Percentiles rank a stretch among this genome's conserved stretches.
These are phyloP conservation scores for Boehmeria nivea DNA, from an alignment of 306 rosid species.

Conservation along the genomic window DNA sequence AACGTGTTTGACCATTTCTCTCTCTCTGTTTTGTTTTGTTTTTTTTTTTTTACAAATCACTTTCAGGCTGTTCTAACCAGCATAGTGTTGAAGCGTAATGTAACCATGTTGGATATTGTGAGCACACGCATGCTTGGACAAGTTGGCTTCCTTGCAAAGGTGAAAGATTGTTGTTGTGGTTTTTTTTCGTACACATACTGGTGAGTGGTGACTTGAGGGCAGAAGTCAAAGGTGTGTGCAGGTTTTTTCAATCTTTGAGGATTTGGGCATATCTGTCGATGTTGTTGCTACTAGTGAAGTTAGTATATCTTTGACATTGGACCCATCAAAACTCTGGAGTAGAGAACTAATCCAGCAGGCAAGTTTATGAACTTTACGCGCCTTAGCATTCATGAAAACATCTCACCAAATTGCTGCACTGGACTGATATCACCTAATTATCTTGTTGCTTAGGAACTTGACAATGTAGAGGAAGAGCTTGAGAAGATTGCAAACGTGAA, in stretches of 20 bases:
- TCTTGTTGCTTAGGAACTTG: slow-evolving; percentile 69
- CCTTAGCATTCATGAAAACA: not conserved
- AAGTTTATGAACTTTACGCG: slow-evolving; percentile 24
- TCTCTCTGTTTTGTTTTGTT: slow-evolving; percentile 9
- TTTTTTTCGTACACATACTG: not conserved
- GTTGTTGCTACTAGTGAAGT: slow-evolving; percentile 86
- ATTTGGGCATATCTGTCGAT: slow-evolving; percentile 76
- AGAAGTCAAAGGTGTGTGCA: slow-evolving; percentile 6
- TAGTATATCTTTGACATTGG: slow-evolving; percentile 77
- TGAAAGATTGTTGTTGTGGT: slow-evolving; percentile 22
- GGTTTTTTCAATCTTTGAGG: slow-evolving; percentile 88
- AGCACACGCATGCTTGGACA: slow-evolving; percentile 98
- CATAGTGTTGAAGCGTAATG: slow-evolving; percentile 82
- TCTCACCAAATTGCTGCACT: not conserved
- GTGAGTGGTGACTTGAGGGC: not conserved
- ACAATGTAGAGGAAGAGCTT: slow-evolving; percentile 83
- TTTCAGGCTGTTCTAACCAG: slow-evolving; percentile 82
- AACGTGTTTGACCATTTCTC: not conserved
- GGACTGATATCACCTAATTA: slow-evolving; percentile 34
- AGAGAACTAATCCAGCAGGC: slow-evolving; percentile 83
- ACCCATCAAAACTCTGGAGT: slow-evolving; percentile 86
- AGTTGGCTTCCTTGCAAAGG: slow-evolving; percentile 91
- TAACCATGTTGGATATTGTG: slow-evolving; percentile 92
- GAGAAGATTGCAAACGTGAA: slow-evolving; percentile 85
- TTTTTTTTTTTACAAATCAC: too few species aligned